Conservation (phyloP, 169 alveolate species). For the Plasmodium relictum region DNA sequence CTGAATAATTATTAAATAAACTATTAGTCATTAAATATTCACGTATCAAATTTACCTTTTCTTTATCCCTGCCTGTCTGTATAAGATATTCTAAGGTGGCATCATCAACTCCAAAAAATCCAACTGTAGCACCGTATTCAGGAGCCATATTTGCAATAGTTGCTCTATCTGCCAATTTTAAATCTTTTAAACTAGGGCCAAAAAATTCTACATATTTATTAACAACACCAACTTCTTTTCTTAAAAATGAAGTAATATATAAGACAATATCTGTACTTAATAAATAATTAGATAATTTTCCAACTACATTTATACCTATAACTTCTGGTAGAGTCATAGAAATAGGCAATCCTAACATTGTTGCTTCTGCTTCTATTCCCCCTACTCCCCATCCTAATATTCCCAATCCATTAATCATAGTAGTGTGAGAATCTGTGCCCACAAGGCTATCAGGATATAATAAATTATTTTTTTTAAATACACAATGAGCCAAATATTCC, state of each 20-base stretch:
- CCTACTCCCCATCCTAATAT: conserved; percentile 98
- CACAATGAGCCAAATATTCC: conserved; percentile 89
- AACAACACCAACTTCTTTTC: conserved; percentile 97
- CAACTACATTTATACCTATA: conserved; percentile 95
- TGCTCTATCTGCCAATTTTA: conserved; percentile 95
- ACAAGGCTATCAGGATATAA: conserved; percentile 96
- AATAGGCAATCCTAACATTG: conserved; percentile 97
- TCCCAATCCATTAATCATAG: conserved; percentile 98
- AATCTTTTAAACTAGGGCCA: conserved; percentile 93
- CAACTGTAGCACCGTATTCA: conserved; percentile 98
- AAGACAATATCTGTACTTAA: conserved; percentile 96
- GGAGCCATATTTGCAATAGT: conserved; percentile 98
- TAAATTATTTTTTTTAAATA: conserved; percentile 83
- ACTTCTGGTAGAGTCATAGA: conserved; percentile 97
- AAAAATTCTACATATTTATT: conserved; percentile 96
- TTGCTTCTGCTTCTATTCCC: conserved; percentile 99
- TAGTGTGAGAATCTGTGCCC: conserved; percentile 98
- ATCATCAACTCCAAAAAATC: conserved; percentile 96
- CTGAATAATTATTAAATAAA: conserved; percentile 65
- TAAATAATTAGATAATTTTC: conserved; percentile 88
- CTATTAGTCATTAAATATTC: conserved; percentile 85
- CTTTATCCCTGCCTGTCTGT: conserved; percentile 93
- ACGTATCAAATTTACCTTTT: conserved; percentile 90
- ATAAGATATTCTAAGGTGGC: conserved; percentile 91
- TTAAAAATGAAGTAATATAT: conserved; percentile 90